Evolutionary conservation across 2,329 filamentous ascomycete species (phyloP).

Genomic region (Penicillium concentricum): DNA sequence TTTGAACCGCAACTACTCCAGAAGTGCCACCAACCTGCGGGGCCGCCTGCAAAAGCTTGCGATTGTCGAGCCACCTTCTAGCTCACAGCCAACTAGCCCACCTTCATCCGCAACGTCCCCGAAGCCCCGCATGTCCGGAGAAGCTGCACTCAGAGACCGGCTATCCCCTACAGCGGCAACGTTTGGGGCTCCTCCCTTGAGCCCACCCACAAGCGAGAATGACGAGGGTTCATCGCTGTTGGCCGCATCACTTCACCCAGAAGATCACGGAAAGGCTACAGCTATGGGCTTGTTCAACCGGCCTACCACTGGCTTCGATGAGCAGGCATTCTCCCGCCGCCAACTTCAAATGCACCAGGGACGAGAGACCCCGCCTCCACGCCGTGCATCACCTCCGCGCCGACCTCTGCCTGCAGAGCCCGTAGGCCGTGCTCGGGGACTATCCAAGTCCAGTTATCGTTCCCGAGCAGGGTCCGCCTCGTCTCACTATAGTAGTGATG

Average conservation of each 20-base stretch:
- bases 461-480: constrained; percentile 40
- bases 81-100: constrained; percentile 41
- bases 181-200: constrained; percentile 56
- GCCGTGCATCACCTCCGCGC: constrained; percentile 30
- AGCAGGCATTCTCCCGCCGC: constrained; percentile 78
- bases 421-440: constrained; percentile 29
- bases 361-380: constrained; percentile 58
- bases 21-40: constrained; percentile 67
- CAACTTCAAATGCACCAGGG: constrained; percentile 78
- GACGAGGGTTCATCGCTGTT: constrained; percentile 67
- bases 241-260: constrained; percentile 64
- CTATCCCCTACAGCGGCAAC: constrained; percentile 31
- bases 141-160: constrained; percentile 32
- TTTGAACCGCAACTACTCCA: constrained; percentile 46
- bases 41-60: constrained; percentile 45
- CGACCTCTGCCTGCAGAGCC: constrained; percentile 23
- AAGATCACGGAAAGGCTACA: constrained; percentile 79
- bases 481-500: constrained; percentile 38
- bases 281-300: constrained; percentile 71
- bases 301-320: constrained; percentile 74
- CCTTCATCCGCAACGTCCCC: constrained; percentile 41
- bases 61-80: constrained; percentile 23
- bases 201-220: constrained; percentile 69
- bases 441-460: constrained; percentile 39
- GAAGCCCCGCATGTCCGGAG: constrained; percentile 37